phyloP scores from a whole-genome alignment of 73 alveolate species.

The Tetrahymena borealis region DNA sequence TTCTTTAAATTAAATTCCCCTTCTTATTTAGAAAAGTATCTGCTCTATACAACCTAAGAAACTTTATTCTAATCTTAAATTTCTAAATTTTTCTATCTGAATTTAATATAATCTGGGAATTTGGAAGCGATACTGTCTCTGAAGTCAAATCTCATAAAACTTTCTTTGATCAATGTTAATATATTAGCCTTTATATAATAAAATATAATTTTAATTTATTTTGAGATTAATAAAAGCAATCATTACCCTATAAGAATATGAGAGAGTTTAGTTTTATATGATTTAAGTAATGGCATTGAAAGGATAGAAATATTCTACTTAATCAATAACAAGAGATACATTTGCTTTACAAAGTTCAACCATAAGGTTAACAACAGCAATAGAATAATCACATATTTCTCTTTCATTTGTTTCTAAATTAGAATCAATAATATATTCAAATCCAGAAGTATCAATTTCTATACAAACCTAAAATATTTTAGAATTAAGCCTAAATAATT shows the following conservation, averaged over 20 bases:
- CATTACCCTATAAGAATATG: background rate
- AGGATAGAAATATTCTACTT: background rate
- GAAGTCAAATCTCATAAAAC: background rate
- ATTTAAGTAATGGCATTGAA: background rate
- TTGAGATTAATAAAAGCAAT: background rate
- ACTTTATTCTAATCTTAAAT: background rate
- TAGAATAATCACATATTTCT: background rate
- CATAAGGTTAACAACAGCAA: background rate
- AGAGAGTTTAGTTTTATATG: background rate
- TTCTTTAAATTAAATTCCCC: background rate
- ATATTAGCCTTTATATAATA: background rate
- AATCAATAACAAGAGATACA: background rate
- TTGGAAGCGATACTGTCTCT: background rate
- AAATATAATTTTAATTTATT: background rate
- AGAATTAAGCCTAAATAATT: background rate
- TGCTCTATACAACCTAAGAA: background rate
- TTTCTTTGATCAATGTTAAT: background rate
- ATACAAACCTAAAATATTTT: background rate
- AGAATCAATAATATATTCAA: background rate
- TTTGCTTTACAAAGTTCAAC: background rate
- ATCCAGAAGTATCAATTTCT: background rate
- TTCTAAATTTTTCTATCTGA: background rate
- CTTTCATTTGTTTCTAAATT: background rate
- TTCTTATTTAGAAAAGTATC: background rate
- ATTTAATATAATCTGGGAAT: background rate